Percentiles rank a stretch among this genome's conserved stretches.
phyloP scores from a whole-genome alignment of 768 basidiomycete genomes.

The Boletus sp. region DNA sequence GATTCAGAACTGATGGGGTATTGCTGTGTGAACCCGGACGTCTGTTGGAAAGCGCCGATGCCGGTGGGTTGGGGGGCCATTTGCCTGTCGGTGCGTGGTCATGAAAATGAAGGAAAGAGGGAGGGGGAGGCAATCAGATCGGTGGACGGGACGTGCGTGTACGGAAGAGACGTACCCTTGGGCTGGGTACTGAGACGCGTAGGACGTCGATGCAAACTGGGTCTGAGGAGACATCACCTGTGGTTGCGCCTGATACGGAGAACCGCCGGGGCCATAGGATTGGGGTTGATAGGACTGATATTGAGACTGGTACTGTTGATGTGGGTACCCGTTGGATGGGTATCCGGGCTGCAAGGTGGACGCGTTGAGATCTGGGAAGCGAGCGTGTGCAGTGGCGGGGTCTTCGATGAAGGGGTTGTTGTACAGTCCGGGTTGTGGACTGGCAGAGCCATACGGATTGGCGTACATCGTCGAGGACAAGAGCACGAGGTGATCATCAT shows the following conservation, averaged over 20 bases:
- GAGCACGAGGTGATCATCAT: neutral
- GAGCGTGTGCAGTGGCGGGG: slow-evolving; percentile 44
- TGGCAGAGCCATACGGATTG: slow-evolving; percentile 36
- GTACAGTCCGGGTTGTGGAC: slow-evolving; percentile 28
- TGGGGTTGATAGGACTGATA: slow-evolving; percentile 33
- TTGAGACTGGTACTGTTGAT: slow-evolving; percentile 38
- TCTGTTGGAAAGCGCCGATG: slow-evolving; percentile 43
- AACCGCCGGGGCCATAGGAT: slow-evolving; percentile 4
- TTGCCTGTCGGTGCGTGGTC: slow-evolving; percentile 19
- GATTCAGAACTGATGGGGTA: slow-evolving; percentile 19
- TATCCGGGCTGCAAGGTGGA: slow-evolving; percentile 17
- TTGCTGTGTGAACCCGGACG: slow-evolving; percentile 59
- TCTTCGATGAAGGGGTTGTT: slow-evolving; percentile 74
- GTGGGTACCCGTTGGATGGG: slow-evolving; percentile 23
- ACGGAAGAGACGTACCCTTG: slow-evolving; percentile 17
- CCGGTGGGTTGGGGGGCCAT: slow-evolving; percentile 33
- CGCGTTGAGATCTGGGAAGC: slow-evolving; percentile 64
- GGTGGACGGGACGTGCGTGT: neutral
- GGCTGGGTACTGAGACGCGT: slow-evolving; percentile 24
- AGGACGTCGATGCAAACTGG: slow-evolving; percentile 23
- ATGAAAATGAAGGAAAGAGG: neutral
- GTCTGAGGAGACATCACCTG: slow-evolving; percentile 20
- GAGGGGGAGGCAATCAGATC: neutral
- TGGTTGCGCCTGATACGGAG: slow-evolving; percentile 17
- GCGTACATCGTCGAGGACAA: slow-evolving; percentile 36